Base-by-base conservation (phyloP, 768 basidiomycete genomes). In the Kwoniella pini region DNA sequence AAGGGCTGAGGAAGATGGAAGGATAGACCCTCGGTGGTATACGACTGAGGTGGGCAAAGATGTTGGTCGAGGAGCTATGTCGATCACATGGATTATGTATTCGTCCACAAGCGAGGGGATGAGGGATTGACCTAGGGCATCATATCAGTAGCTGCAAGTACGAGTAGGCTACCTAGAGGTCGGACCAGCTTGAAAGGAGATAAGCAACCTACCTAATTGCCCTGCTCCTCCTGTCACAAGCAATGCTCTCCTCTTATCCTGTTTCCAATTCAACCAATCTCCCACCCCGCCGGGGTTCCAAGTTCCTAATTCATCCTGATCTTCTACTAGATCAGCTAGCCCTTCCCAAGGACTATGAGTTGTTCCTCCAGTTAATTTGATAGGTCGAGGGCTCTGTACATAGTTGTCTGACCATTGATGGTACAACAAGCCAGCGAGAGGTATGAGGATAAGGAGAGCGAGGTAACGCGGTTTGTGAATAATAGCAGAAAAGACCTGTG, bases 201-300 rank as follows among this genome's bases (percentile, higher is more conserved):
- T 19, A 28, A 11, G 4, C 10, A 27, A 36, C 72, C 40, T 42
- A 74, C 72, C 72, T 15, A 76, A 45, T 21, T 67, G 64, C 1
- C 72, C 70, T 10, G 69, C 65, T 33, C 74, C 74, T 7, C 72
- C 74, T 2, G 72, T 73, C 26, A 76, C 51, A 17, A 76, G 48
- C 22, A 76, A 19, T 0, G 59, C 28, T 27, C 27, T 61, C 59
- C 50, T 60, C 59, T 63, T 27, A 53, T 60, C 53, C 59, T 55
- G 51, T 13, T 55, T 54, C 58, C 58, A 54, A 4, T 26, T 31
- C 40, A 56, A 13, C 54, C 59, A 61, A 49, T 44, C 52, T 22
- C 52, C 52, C 3, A 59, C 50, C 15, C 33, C 33, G 1, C 40
- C 50, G 28, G 39, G 38, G 2, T 28, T 12, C 53, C 59, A 54